Evolutionary conservation across 495 filamentous ascomycete genomes (phyloP).

Genomic region (Glutinoglossum americanum): DNA sequence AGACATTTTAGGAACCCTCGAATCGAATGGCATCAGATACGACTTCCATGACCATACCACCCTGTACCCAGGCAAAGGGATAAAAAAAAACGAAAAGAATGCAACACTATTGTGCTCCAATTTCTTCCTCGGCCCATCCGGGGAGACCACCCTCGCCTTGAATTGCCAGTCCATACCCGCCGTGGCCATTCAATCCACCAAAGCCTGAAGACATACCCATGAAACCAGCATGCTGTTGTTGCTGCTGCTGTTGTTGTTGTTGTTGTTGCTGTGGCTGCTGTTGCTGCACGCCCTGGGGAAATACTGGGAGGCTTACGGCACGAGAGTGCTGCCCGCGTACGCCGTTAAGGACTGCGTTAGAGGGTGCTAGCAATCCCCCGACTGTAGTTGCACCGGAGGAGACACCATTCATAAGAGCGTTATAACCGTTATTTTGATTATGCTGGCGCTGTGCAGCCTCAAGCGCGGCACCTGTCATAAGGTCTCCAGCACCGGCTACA

Average conservation of each 20-base stretch:
- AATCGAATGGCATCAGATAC: not conserved
- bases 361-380: constrained; percentile 54
- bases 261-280: constrained; percentile 11
- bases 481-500: constrained; percentile 1
- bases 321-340: constrained; percentile 56
- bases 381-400: constrained; percentile 41
- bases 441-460: constrained; percentile 15
- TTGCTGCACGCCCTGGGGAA: constrained; percentile 31
- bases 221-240: constrained; percentile 7
- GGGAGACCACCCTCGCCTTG: constrained; percentile 40
- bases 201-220: constrained; percentile 19
- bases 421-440: constrained; percentile 32
- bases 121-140: constrained; percentile 46
- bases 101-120: constrained; percentile 26
- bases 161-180: constrained; percentile 38
- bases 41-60: not conserved
- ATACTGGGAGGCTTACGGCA: constrained; percentile 64
- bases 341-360: constrained; percentile 29
- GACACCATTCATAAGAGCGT: constrained; percentile 32
- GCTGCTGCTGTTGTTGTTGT: constrained; percentile 10
- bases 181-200: constrained; percentile 33
- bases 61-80: not conserved
- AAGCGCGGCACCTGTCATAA: not conserved
- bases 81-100: not conserved
- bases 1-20: not conserved